Evolutionary conservation across 1,284 basidiomycete genomes (phyloP).

Genomic region (Anthracocystis walkeri): DNA sequence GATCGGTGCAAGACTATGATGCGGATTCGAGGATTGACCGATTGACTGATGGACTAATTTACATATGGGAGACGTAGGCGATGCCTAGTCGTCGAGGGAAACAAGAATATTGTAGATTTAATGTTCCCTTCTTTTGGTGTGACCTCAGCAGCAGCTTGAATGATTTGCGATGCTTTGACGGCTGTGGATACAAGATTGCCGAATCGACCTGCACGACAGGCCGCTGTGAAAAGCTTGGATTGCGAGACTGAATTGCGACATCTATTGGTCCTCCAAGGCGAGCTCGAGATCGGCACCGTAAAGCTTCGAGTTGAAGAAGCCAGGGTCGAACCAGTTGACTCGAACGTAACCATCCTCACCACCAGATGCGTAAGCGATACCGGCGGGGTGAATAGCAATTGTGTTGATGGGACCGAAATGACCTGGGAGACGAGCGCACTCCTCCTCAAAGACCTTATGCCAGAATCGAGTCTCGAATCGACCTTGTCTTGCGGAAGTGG

Average conservation of each 20-base stretch:
- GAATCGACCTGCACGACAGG: background rate
- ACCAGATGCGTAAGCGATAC: conserved; percentile 90
- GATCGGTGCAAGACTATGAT: background rate
- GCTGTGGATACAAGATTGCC: background rate
- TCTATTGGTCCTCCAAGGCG: conserved; percentile 65
- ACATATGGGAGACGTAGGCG: conserved; percentile 12
- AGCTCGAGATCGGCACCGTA: conserved; percentile 68
- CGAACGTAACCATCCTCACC: conserved; percentile 88
- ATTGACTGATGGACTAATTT: conserved; percentile 39
- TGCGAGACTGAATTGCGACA: background rate
- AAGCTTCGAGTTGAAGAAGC: conserved; percentile 66
- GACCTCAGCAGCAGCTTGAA: background rate
- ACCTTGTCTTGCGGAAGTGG: conserved; percentile 90
- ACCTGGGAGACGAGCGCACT: conserved; percentile 84
- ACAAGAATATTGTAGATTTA: background rate
- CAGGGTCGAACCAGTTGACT: conserved; percentile 69
- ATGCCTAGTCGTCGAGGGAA: background rate
- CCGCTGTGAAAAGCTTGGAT: background rate
- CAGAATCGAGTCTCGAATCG: conserved; percentile 99
- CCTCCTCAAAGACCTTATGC: conserved; percentile 98
- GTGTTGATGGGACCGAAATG: conserved; percentile 97
- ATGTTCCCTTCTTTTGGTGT: conserved; percentile 14
- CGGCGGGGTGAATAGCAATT: conserved; percentile 90
- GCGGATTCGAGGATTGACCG: background rate
- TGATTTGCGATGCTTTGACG: background rate